Conservation (phyloP, 345 rosid species). For the Angophora floribunda region DNA sequence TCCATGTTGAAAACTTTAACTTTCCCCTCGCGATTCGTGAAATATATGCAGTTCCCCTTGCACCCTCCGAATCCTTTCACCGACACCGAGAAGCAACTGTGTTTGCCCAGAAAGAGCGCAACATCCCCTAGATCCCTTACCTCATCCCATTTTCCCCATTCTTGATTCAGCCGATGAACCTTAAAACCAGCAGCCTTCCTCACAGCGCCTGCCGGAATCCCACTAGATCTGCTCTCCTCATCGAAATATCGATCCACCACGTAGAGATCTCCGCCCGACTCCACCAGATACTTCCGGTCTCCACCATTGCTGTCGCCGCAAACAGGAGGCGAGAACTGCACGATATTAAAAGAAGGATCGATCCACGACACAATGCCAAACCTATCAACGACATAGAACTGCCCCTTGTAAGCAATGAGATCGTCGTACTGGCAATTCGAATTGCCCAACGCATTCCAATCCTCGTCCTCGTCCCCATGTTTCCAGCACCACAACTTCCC, state of each 20-base stretch:
- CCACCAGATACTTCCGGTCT: constrained; percentile 1
- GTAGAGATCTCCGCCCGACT: constrained; percentile 1
- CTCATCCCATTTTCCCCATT: constrained; percentile 24
- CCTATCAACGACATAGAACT: constrained; percentile 4
- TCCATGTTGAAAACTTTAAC: background rate
- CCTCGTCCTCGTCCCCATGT: background rate
- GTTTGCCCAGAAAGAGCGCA: constrained; percentile 9
- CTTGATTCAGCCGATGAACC: constrained; percentile 25
- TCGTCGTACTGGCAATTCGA: background rate
- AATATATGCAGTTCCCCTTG: background rate
- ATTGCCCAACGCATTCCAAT: background rate
- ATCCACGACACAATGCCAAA: background rate
- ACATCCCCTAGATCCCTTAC: constrained; percentile 10
- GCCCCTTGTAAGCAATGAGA: background rate
- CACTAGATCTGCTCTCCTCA: background rate
- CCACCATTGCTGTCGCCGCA: background rate
- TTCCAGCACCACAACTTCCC: constrained; percentile 3
- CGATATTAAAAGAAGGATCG: background rate
- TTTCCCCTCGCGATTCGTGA: background rate
- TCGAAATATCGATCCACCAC: background rate
- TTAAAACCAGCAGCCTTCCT: constrained; percentile 4
- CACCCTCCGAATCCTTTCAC: constrained; percentile 10
- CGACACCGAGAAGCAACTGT: constrained; percentile 13
- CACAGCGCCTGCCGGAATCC: background rate
- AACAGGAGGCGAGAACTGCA: background rate